Evolutionary conservation across 116 monocot species (phyloP).

Genomic region (Trichopus zeylanicus): DNA sequence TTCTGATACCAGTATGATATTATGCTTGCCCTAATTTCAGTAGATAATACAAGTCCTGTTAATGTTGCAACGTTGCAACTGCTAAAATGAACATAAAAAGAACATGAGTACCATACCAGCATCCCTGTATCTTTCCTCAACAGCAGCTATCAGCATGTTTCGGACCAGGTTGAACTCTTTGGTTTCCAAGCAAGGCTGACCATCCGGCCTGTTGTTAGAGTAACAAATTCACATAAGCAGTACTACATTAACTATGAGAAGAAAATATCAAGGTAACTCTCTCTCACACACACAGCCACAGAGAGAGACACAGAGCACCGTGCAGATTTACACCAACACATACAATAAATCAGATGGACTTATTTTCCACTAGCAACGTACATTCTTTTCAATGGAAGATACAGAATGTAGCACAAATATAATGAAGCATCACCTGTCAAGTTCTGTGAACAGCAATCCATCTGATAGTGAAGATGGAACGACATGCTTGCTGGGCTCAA

Average conservation of each 20-base stretch:
- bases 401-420: too few relatives aligned
- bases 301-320: too few relatives aligned
- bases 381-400: too few relatives aligned
- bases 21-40: not conserved
- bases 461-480: not conserved
- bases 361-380: too few relatives aligned
- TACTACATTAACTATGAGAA: not conserved
- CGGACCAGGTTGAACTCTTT: constrained; percentile 38
- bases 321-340: too few relatives aligned
- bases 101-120: constrained; percentile 29
- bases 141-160: constrained; percentile 50
- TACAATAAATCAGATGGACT: not conserved
- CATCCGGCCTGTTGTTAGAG: constrained; percentile 36
- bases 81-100: not conserved
- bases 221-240: not conserved
- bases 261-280: too few relatives aligned
- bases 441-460: not conserved
- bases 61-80: not conserved
- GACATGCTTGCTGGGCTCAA: constrained; percentile 40
- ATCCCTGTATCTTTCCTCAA: constrained; percentile 57
- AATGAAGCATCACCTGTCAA: not conserved
- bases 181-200: constrained; percentile 41
- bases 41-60: not conserved
- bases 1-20: too few relatives aligned
- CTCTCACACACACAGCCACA: too few relatives aligned